Conservation (phyloP, 768 basidiomycete species). For the Calocybe indica region DNA sequence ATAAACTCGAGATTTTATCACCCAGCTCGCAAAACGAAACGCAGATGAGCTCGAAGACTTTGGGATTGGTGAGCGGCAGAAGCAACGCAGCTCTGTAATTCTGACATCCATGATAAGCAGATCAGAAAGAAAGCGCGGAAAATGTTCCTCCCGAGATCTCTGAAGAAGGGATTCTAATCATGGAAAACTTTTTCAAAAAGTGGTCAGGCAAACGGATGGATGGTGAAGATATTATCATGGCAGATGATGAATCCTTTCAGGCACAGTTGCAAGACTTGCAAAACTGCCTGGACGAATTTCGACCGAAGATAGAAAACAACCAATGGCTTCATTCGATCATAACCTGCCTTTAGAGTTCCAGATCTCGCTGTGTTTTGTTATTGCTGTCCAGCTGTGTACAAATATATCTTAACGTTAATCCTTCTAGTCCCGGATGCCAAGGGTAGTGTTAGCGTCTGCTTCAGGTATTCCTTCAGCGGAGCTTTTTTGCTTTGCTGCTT, state of each 20-base stretch:
- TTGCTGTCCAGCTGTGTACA: slow-evolving; percentile 1
- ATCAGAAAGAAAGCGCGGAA: slow-evolving; percentile 24
- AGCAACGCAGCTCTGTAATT: too few relatives aligned
- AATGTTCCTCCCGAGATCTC: slow-evolving; percentile 53
- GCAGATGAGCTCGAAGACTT: slow-evolving; percentile 91
- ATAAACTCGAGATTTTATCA: background rate
- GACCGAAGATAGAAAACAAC: slow-evolving; percentile 68
- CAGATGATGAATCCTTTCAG: slow-evolving; percentile 26
- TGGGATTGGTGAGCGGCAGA: slow-evolving; percentile 24
- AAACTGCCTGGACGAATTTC: slow-evolving; percentile 58
- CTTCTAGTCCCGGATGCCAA: slow-evolving; percentile 2
- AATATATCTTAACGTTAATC: background rate
- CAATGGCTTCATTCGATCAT: slow-evolving; percentile 70
- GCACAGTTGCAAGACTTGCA: slow-evolving; percentile 48
- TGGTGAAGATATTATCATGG: slow-evolving; percentile 42
- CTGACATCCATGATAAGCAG: slow-evolving; percentile 4
- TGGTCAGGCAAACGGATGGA: slow-evolving; percentile 43
- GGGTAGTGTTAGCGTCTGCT: background rate
- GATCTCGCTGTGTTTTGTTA: background rate
- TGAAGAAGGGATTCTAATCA: slow-evolving; percentile 74
- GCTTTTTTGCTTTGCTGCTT: slow-evolving; percentile 17
- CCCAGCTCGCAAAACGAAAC: slow-evolving; percentile 82
- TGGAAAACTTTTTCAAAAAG: slow-evolving; percentile 68
- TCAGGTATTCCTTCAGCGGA: background rate
- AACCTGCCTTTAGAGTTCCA: slow-evolving; percentile 18